Base-by-base conservation (phyloP, 371 early-diverging fungal species). In the Smittium culicis region DNA sequence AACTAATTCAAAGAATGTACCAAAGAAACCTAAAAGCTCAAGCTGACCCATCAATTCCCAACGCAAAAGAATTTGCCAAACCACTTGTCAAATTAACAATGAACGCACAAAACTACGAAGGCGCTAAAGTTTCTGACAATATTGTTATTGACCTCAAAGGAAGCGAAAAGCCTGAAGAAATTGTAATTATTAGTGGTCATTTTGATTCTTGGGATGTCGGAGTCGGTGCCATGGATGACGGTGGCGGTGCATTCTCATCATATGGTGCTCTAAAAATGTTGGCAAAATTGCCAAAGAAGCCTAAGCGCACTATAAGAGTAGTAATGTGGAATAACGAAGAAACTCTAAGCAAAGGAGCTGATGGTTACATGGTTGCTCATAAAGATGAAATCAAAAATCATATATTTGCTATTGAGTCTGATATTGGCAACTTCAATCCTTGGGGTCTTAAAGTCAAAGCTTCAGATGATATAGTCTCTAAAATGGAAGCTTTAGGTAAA, bases 131-230 rank as follows among this genome's bases (percentile, higher is more conserved):
- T 32, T 77, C 80, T 30, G 69, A 76, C 55, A 83, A 83, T 69
- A 71, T 82, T 29, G 76, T 83, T 58, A 71, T 79, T 16, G 84
- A 83, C 54, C 61, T 83, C 35, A 76, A 75, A 66, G 84, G 84
- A 57, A 64, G 73, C 11, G 81, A 79, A 64, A 66, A 56, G 0
- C 79, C 81, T 3, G 76, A 83, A 27, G 80, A 83, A 61, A 71
- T 82, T 1, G 75, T 83, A 24, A 73, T 81, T 28, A 63, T 83
- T 35, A 79, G 83, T 68, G 84, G 84, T 1, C 83, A 82, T 68
- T 79, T 83, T 69, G 83, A 83, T 66, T 79, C 80, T 60, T 83
- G 83, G 83, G 84, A 83, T 59, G 74, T 81, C 17, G 84, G 84
- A 16, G 76, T 74, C 8, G 83, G 83, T 0, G 82, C 81, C 0